A percentile compares a stretch with the other conserved stretches of the same genome.
Conservation (phyloP, 148 eudicot genomes). For the Dianthus caryophyllus region DNA sequence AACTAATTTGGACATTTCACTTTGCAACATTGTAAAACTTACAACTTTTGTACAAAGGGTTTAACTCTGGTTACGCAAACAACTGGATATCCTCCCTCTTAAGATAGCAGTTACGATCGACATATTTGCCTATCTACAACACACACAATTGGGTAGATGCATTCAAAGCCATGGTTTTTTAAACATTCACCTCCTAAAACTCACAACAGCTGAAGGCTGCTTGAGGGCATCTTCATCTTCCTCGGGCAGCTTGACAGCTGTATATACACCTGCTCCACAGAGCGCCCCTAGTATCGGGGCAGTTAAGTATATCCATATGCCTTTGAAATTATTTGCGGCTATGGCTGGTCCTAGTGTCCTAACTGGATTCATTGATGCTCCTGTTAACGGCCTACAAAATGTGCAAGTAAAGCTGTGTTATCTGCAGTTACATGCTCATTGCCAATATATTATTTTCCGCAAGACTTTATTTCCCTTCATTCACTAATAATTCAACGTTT, state of each 20-base stretch:
- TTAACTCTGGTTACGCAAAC: conserved; percentile 9
- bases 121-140: conserved; percentile 17
- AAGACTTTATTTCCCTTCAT: too few species aligned
- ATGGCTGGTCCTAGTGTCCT: conserved; percentile 94
- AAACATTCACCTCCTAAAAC: conserved; percentile 48
- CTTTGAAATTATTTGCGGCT: conserved; percentile 75
- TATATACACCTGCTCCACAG: conserved; percentile 80
- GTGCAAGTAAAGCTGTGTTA: conserved; percentile 2
- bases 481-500: too few species aligned
- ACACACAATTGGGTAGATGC: conserved; percentile 15
- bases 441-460: background rate
- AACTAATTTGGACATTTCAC: background rate
- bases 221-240: conserved; percentile 36
- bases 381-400: conserved; percentile 54
- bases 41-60: conserved; percentile 20
- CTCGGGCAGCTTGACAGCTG: conserved; percentile 77
- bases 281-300: conserved; percentile 89
- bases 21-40: background rate
- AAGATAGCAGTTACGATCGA: background rate
- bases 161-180: conserved; percentile 5
- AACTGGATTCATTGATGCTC: conserved; percentile 97
- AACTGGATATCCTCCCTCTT: background rate
- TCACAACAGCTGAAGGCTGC: conserved; percentile 46
- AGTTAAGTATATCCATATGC: conserved; percentile 79
- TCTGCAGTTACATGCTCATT: background rate